phyloP scores from a whole-genome alignment of 352 stramenopile genomes.

The Globisporangium nagaii region DNA sequence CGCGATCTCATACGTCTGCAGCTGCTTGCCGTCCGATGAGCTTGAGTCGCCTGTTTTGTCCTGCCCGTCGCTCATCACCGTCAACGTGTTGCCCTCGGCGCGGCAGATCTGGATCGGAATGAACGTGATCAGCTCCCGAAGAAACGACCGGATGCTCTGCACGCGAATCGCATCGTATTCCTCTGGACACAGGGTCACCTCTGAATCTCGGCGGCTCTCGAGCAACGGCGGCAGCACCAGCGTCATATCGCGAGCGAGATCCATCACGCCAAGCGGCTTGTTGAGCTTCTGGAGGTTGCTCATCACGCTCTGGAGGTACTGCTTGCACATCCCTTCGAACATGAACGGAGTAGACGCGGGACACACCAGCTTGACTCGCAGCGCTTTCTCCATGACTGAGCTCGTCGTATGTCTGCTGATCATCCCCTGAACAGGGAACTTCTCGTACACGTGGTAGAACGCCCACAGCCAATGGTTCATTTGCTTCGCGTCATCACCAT shows the following conservation, averaged over 20 bases:
- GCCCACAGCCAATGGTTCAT: constrained; percentile 4
- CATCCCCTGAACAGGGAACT: constrained; percentile 32
- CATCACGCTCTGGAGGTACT: constrained; percentile 35
- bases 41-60: constrained; percentile 15
- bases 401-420: background rate
- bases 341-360: background rate
- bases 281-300: constrained; percentile 42
- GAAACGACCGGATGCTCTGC: constrained; percentile 7
- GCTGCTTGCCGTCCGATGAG: constrained; percentile 7
- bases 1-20: constrained; percentile 30
- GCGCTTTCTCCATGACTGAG: constrained; percentile 3
- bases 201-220: background rate
- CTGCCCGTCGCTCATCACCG: constrained; percentile 37
- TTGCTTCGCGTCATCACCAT: background rate
- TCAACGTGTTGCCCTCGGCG: constrained; percentile 46
- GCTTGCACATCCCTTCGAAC: background rate
- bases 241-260: constrained; percentile 15
- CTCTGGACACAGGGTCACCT: background rate
- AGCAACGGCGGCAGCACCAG: background rate
- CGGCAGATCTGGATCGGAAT: constrained; percentile 67
- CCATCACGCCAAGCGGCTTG: constrained; percentile 40
- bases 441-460: constrained; percentile 46
- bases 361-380: constrained; percentile 20
- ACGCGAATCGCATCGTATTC: constrained; percentile 3
- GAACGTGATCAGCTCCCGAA: constrained; percentile 51